Conservation (phyloP, 2,329 filamentous ascomycete species). For the Akanthomyces muscarius region DNA sequence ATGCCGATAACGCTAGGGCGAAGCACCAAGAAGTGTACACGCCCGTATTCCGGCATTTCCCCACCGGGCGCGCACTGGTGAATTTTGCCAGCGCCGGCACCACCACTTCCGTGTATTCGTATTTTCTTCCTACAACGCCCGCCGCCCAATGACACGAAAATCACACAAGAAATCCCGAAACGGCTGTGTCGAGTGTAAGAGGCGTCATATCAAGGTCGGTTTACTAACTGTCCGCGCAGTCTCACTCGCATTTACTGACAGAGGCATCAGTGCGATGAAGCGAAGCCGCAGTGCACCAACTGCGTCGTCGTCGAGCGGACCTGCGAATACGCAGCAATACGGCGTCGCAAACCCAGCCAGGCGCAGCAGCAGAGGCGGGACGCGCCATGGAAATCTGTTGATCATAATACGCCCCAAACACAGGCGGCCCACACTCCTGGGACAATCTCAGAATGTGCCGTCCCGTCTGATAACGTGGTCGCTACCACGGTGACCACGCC, state of each 20-base stretch:
- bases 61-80: neutral
- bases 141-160: neutral
- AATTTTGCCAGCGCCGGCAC: too few species aligned
- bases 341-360: neutral
- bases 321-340: slow-evolving; percentile 6
- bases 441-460: neutral
- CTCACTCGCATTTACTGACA: neutral
- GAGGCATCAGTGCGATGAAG: slow-evolving; percentile 33
- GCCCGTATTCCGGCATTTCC: neutral
- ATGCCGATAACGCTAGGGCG: too few species aligned
- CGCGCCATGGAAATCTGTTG: neutral
- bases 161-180: slow-evolving; percentile 33
- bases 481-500: neutral
- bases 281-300: slow-evolving; percentile 33
- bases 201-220: slow-evolving; percentile 32
- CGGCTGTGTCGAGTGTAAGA: slow-evolving; percentile 32
- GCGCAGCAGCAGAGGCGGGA: neutral
- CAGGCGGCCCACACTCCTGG: neutral
- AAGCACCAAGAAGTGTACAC: neutral
- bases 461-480: neutral
- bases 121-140: neutral
- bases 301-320: slow-evolving; percentile 24
- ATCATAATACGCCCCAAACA: neutral
- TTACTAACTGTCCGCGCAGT: too few species aligned
- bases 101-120: neutral